Conservation (phyloP, 768 basidiomycete genomes). For the Tricholoma flavovirens region DNA sequence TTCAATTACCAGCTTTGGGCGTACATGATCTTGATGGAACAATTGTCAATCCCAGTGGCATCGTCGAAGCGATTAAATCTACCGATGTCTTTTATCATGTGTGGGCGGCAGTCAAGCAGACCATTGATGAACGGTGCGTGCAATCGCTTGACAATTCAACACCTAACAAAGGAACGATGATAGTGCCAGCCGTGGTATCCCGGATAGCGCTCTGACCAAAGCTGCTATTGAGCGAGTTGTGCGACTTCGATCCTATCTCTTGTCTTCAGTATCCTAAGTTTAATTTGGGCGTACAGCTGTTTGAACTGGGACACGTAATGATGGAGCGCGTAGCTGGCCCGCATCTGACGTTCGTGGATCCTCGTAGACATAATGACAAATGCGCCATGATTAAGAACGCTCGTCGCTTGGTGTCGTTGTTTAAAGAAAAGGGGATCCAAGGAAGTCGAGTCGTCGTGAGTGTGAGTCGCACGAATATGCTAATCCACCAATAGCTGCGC, state of each 20-base stretch:
- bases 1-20: slow-evolving; percentile 13
- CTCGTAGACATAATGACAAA: slow-evolving; percentile 33
- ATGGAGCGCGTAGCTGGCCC: slow-evolving; percentile 40
- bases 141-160: slow-evolving; percentile 2
- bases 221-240: slow-evolving; percentile 25
- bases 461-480: slow-evolving; percentile 29
- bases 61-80: slow-evolving; percentile 13
- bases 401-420: slow-evolving; percentile 32
- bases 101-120: slow-evolving; percentile 27
- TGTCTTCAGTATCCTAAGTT: neutral
- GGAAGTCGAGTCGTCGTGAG: slow-evolving; percentile 41
- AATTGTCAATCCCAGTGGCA: slow-evolving; percentile 16
- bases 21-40: slow-evolving; percentile 24
- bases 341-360: slow-evolving; percentile 48
- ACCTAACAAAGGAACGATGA: neutral
- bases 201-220: slow-evolving; percentile 7
- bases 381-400: slow-evolving; percentile 38
- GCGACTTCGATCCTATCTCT: slow-evolving; percentile 5
- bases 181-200: slow-evolving; percentile 11
- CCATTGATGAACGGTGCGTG: slow-evolving; percentile 18
- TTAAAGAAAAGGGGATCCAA: slow-evolving; percentile 33
- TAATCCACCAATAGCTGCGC: neutral
- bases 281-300: slow-evolving; percentile 31
- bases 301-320: slow-evolving; percentile 42
- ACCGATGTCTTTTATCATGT: slow-evolving; percentile 23